Base-by-base conservation (phyloP, 2,329 filamentous ascomycete species). In the Epicoccum sorghinum region DNA sequence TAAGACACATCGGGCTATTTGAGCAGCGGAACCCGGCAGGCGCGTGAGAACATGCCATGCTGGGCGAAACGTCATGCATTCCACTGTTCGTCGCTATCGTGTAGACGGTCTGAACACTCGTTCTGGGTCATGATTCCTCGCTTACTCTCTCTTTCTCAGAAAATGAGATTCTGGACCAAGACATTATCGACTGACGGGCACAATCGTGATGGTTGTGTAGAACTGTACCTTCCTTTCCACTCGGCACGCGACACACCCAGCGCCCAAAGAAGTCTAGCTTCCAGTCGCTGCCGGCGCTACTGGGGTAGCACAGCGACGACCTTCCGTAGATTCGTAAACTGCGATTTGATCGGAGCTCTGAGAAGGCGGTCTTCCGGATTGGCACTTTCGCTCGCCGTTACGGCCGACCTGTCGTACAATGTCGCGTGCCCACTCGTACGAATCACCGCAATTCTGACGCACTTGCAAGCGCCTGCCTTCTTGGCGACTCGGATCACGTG, bases 311-410 rank as follows among this genome's bases (percentile, higher is more conserved):
- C 3, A 42, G 40, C n/a, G 36, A 42, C 10, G 9, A 30, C 32
- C 27, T 38, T 45, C 24, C 23, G 39, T 18, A 46, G 46, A 49
- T 55, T 46, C 42, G 46, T 30, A 29, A 22, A 41, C 37, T 35
- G 27, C 14, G 22, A 14, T 25, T 42, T 13, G 41, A 42, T 50
- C 52, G 52, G 52, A 50, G 46, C 24, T 50, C 38, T 50, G 42
- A 42, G 52, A 46, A 38, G 13, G 46, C 46, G 52, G 37, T 49
- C 42, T 42, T 55, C 52, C 52, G 52, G 36, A 12, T 37, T 55
- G 47, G 46, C 52, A 42, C 46, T 50, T 13, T 55, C 24, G 35
- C 42, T 33, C 7, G 7, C 3, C 32, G 32, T 12, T 30, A 46
- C 27, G 27, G 27, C 2, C 27, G 27, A 29, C 6, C 41, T 27